phyloP scores from a whole-genome alignment of 2,329 filamentous ascomycete genomes.

The Ustulina deusta region DNA sequence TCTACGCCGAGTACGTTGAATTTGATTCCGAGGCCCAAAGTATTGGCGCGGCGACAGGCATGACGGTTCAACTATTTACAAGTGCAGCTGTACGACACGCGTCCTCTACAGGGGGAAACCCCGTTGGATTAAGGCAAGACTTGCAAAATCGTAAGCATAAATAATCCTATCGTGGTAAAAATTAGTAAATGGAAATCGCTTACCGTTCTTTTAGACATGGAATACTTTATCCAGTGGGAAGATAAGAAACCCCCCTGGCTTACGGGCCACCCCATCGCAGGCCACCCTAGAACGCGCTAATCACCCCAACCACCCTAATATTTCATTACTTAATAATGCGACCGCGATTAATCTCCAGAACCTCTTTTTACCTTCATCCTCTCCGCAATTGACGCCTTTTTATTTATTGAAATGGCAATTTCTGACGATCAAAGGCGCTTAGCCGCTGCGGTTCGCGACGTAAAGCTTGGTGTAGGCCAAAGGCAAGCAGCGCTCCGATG shows the following conservation, averaged over 20 bases:
- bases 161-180: no score
- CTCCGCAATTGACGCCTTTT: neutral
- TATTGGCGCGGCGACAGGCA: neutral
- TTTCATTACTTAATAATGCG: neutral
- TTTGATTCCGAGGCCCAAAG: neutral
- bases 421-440: no score
- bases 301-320: neutral
- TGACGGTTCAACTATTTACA: constrained; percentile 2
- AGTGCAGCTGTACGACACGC: constrained; percentile 8
- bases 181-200: neutral
- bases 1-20: neutral
- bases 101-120: neutral
- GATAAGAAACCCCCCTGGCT: no score
- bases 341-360: neutral
- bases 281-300: constrained; percentile 7
- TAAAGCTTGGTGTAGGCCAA: no score
- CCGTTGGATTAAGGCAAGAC: neutral
- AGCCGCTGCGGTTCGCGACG: no score
- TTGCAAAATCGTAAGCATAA: constrained; percentile 4
- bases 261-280: no score
- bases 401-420: no score
- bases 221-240: constrained; percentile 6
- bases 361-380: neutral
- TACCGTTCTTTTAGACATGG: neutral
- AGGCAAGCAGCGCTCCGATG: no score